Evolutionary conservation across 345 rosid species (phyloP).

Genomic region (Pseudoturritis turrita): DNA sequence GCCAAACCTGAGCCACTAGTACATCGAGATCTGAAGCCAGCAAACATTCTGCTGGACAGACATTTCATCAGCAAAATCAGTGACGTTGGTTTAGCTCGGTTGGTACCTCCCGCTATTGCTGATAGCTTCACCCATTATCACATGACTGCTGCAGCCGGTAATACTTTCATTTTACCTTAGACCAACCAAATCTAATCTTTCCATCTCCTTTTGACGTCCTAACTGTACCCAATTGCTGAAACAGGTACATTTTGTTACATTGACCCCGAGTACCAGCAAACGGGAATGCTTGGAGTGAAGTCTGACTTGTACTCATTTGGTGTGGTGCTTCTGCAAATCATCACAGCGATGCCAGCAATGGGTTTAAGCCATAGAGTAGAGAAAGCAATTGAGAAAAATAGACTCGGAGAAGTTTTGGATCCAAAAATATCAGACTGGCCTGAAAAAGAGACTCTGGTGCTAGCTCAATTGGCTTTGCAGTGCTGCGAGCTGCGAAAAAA

Average conservation of each 20-base stretch:
- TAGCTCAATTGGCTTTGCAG: constrained; percentile 61
- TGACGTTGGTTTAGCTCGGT: constrained; percentile 75
- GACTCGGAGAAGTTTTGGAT: constrained; percentile 54
- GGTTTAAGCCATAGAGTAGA: constrained; percentile 60
- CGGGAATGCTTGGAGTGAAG: constrained; percentile 81
- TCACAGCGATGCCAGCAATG: constrained; percentile 67
- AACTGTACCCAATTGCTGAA: background rate
- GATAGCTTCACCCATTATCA: constrained; percentile 43
- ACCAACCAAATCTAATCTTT: background rate
- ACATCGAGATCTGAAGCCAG: constrained; percentile 91
- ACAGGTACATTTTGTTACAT: constrained; percentile 72
- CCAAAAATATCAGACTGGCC: constrained; percentile 75
- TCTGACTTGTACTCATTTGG: constrained; percentile 82
- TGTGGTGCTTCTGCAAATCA: constrained; percentile 67
- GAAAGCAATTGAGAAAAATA: constrained; percentile 53
- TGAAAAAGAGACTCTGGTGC: constrained; percentile 45
- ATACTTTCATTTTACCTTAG: background rate
- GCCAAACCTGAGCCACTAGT: constrained; percentile 82
- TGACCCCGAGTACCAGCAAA: constrained; percentile 86
- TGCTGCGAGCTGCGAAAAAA: constrained; percentile 80
- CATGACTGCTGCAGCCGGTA: constrained; percentile 78
- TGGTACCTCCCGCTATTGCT: constrained; percentile 56
- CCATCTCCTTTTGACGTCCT: constrained; percentile 1
- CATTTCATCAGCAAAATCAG: constrained; percentile 60
- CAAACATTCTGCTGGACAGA: constrained; percentile 67